A percentile compares a stretch with the other conserved stretches of the same genome.
Evolutionary conservation across 805 yeast genomes (phyloP).

Genomic region (Myxozyma melibiosi): DNA sequence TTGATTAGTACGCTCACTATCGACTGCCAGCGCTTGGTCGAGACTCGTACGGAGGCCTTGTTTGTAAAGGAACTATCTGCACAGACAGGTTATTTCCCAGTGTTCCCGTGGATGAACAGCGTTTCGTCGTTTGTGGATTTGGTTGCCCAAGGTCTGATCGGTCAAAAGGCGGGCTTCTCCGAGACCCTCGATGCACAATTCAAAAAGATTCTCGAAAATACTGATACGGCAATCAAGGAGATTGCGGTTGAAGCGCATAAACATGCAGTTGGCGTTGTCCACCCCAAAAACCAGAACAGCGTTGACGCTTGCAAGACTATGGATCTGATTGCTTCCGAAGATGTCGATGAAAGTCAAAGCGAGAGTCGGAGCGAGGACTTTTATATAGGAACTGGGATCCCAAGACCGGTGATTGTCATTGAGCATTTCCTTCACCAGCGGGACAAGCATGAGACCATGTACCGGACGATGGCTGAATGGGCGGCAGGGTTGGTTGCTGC

Average conservation of each 20-base stretch:
- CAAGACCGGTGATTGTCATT: slow-evolving; percentile 81
- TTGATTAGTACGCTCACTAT: slow-evolving; percentile 50
- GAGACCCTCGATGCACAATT: slow-evolving; percentile 81
- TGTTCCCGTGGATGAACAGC: slow-evolving; percentile 88
- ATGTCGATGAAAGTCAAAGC: slow-evolving; percentile 22
- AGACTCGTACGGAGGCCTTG: slow-evolving; percentile 71
- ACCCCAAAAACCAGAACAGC: background rate
- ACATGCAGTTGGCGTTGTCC: background rate
- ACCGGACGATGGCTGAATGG: slow-evolving; percentile 83
- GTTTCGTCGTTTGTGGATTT: slow-evolving; percentile 78
- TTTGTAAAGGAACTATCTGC: slow-evolving; percentile 68
- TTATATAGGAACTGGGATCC: slow-evolving; percentile 80
- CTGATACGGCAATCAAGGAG: slow-evolving; percentile 71
- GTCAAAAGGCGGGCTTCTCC: slow-evolving; percentile 88
- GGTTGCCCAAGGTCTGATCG: slow-evolving; percentile 86
- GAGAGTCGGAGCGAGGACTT: slow-evolving; percentile 76
- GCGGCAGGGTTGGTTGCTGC: slow-evolving; percentile 72
- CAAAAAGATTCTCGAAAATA: slow-evolving; percentile 73
- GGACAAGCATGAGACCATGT: slow-evolving; percentile 64
- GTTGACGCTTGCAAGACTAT: background rate
- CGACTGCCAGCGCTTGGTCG: slow-evolving; percentile 77
- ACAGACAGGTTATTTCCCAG: slow-evolving; percentile 88
- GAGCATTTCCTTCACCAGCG: slow-evolving; percentile 68
- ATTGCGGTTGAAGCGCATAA: slow-evolving; percentile 45
- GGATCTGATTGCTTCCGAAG: slow-evolving; percentile 26